phyloP scores from a whole-genome alignment of 768 basidiomycete genomes.

The Phanerochaete sordida region DNA sequence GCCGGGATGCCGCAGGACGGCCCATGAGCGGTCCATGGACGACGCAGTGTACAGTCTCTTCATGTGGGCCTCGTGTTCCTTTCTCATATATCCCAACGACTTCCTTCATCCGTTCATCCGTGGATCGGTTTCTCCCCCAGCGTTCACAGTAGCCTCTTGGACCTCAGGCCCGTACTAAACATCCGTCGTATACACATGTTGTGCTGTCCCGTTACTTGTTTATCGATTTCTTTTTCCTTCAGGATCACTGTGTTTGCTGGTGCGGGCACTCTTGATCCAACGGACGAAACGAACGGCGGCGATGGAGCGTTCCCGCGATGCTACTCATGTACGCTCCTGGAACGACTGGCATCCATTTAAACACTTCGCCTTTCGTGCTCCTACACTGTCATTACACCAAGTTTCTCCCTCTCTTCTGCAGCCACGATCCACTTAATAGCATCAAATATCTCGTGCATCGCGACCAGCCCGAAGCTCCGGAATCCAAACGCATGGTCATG shows the following conservation, averaged over 20 bases:
- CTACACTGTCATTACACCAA: not conserved
- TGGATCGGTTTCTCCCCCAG: not conserved
- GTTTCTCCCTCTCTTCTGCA: not conserved
- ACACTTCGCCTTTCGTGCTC: not conserved
- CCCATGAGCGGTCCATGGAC: slow-evolving; percentile 3
- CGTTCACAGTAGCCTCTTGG: not conserved
- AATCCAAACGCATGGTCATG: slow-evolving; percentile 47
- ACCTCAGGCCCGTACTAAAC: not conserved
- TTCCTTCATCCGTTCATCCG: not conserved
- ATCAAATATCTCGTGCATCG: slow-evolving; percentile 52
- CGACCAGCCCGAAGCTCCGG: slow-evolving; percentile 56
- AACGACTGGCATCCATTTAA: too few relatives aligned
- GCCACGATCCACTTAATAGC: slow-evolving; percentile 34
- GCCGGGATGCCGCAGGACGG: slow-evolving; percentile 14
- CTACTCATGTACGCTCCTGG: too few relatives aligned
- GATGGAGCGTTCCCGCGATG: too few relatives aligned
- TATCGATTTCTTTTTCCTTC: not conserved
- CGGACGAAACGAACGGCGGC: not conserved
- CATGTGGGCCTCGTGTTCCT: slow-evolving; percentile 1
- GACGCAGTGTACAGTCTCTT: not conserved
- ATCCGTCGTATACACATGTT: not conserved
- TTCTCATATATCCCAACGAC: not conserved
- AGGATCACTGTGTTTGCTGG: not conserved
- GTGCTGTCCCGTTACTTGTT: not conserved
- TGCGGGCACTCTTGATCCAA: not conserved